Evolutionary conservation across 306 rosid species (phyloP).

Genomic region (Prunus salicina): DNA sequence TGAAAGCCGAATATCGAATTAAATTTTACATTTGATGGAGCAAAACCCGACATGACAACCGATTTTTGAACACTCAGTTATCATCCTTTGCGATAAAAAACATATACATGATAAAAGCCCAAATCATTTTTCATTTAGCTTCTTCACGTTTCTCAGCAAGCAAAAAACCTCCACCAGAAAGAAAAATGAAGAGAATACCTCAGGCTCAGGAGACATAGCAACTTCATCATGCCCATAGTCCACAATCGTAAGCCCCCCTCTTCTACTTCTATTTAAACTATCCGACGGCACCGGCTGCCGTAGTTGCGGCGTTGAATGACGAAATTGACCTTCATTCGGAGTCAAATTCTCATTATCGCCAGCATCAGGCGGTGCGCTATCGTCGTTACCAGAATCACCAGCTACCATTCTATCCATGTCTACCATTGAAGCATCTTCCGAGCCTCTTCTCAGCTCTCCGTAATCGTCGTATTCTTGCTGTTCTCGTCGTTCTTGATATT

Average conservation of each 20-base stretch:
- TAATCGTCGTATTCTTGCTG: not conserved
- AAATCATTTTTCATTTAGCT: not conserved
- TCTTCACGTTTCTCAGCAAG: not conserved
- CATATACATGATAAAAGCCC: not conserved
- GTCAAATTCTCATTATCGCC: slow-evolving; percentile 26
- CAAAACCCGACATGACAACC: not conserved
- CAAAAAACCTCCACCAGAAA: not conserved
- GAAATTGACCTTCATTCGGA: slow-evolving; percentile 39
- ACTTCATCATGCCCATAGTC: slow-evolving; percentile 93
- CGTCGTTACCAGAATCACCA: slow-evolving; percentile 39
- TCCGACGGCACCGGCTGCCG: slow-evolving; percentile 18
- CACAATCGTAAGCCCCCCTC: slow-evolving; percentile 70
- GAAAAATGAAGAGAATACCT: slow-evolving; percentile 43
- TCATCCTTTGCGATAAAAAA: not conserved
- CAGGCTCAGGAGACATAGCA: slow-evolving; percentile 94
- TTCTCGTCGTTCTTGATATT: slow-evolving; percentile 7
- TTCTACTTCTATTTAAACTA: slow-evolving; percentile 23
- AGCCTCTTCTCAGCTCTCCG: slow-evolving; percentile 26
- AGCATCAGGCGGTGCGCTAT: slow-evolving; percentile 5
- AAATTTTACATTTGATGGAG: not conserved
- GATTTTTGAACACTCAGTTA: not conserved
- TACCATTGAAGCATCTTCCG: slow-evolving; percentile 43
- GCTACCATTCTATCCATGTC: slow-evolving; percentile 24
- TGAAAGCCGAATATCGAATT: not conserved
- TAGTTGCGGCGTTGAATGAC: slow-evolving; percentile 37